A percentile compares a stretch with the other conserved stretches of the same genome.
Conservation (phyloP, 2,329 filamentous ascomycete genomes). For the Beauveria rudraprayagi region DNA sequence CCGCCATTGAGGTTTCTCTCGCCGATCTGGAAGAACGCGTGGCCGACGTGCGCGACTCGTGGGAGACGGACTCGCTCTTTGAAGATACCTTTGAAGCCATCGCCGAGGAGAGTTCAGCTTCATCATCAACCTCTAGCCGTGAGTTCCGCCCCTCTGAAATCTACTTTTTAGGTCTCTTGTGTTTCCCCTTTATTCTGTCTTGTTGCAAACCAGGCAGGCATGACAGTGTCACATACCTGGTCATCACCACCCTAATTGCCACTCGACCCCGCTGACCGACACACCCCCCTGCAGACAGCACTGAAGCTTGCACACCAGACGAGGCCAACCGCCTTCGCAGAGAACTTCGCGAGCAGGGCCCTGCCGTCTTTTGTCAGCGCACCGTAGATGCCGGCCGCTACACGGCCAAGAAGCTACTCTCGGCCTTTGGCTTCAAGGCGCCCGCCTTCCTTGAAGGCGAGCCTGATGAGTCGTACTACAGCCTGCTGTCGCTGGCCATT, state of each 20-base stretch:
- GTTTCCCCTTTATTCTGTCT: background rate
- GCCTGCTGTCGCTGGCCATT: constrained; percentile 68
- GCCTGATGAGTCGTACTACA: constrained; percentile 63
- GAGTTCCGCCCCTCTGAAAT: constrained; percentile 20
- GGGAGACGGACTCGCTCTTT: constrained; percentile 58
- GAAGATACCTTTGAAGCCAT: constrained; percentile 55
- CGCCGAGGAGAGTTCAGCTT: constrained; percentile 35
- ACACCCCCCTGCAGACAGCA: constrained; percentile 21
- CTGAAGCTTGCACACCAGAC: constrained; percentile 54
- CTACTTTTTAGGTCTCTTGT: background rate
- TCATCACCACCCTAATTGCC: background rate
- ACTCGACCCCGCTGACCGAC: background rate
- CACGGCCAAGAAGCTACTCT: constrained; percentile 74
- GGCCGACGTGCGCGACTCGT: constrained; percentile 44
- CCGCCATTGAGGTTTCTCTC: constrained; percentile 28
- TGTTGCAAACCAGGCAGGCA: background rate
- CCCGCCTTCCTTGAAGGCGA: constrained; percentile 63
- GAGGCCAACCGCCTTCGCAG: constrained; percentile 62
- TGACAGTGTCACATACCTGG: constrained; percentile 7
- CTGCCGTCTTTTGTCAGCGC: constrained; percentile 64
- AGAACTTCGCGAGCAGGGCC: constrained; percentile 68
- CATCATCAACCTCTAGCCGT: constrained; percentile 38
- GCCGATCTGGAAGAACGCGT: constrained; percentile 44
- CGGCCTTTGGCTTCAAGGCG: constrained; percentile 72
- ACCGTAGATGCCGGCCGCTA: constrained; percentile 63